A percentile compares a stretch with the other conserved stretches of the same genome.
Conservation (phyloP, 1,284 basidiomycete species). For the Earliella scabrosa region DNA sequence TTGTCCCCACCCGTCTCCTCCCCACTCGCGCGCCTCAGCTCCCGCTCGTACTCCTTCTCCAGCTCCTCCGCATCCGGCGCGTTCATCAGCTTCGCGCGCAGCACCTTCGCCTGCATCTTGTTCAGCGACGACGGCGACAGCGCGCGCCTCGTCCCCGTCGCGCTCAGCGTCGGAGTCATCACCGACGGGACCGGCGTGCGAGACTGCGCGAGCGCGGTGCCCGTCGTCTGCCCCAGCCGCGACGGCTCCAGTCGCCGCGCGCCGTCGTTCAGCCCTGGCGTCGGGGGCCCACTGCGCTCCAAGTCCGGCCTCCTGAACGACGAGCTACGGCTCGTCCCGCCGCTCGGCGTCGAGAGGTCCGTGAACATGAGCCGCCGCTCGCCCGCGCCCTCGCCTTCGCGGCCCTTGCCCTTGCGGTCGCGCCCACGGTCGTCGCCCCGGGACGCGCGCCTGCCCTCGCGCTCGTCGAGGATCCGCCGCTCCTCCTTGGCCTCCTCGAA, state of each 20-base stretch:
- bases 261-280: constrained; percentile 54
- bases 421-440: constrained; percentile 23
- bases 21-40: constrained; percentile 55
- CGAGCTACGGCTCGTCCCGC: constrained; percentile 73
- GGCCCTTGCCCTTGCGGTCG: constrained; percentile 37
- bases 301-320: constrained; percentile 83
- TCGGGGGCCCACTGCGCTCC: constrained; percentile 57
- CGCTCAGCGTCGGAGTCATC: constrained; percentile 71
- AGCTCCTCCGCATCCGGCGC: constrained; percentile 74
- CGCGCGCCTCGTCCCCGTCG: constrained; percentile 45
- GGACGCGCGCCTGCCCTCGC: constrained; percentile 56
- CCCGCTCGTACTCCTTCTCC: constrained; percentile 84
- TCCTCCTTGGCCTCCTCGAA: constrained; percentile 92
- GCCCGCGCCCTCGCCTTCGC: constrained; percentile 39
- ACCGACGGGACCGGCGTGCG: constrained; percentile 89
- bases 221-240: constrained; percentile 46
- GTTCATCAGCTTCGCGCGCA: constrained; percentile 88
- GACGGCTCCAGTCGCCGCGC: constrained; percentile 55
- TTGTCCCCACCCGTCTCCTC: constrained; percentile 44
- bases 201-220: constrained; percentile 44
- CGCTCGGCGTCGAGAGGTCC: constrained; percentile 57
- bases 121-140: constrained; percentile 85
- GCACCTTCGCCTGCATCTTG: constrained; percentile 89
- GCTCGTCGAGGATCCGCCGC: constrained; percentile 82
- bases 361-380: constrained; percentile 73